phyloP scores from a whole-genome alignment of 2,329 filamentous ascomycete species.

The Botrytis fragariae region DNA sequence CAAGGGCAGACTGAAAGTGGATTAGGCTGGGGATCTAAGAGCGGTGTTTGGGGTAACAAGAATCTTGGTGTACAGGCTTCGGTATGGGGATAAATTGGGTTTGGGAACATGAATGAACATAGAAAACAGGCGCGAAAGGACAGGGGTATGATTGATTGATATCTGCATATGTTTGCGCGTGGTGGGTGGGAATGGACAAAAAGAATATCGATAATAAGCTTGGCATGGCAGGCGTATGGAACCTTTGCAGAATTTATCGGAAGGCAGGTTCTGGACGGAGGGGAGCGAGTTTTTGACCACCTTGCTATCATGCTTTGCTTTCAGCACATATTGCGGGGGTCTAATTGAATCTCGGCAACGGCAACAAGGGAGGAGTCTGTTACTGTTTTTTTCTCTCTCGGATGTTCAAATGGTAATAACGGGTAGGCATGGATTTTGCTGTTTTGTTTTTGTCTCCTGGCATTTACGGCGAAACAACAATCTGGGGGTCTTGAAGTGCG shows the following conservation, averaged over 20 bases:
- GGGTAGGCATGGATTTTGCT: background rate
- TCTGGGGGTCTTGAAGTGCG: background rate
- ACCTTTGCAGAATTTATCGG: slow-evolving; percentile 17
- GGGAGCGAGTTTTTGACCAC: slow-evolving; percentile 15
- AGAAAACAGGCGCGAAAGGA: slow-evolving; percentile 18
- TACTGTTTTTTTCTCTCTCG: slow-evolving; percentile 2
- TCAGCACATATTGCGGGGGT: slow-evolving; percentile 15
- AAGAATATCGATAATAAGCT: slow-evolving; percentile 20
- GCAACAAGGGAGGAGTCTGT: slow-evolving; percentile 9
- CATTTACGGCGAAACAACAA: slow-evolving; percentile 14
- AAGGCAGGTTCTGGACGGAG: slow-evolving; percentile 19
- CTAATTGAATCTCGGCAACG: slow-evolving; percentile 4
- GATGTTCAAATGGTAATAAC: slow-evolving; percentile 16
- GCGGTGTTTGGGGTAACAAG: slow-evolving; percentile 78
- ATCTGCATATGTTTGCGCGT: slow-evolving; percentile 19
- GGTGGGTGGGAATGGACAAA: slow-evolving; percentile 16
- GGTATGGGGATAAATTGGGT: slow-evolving; percentile 75
- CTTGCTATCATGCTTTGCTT: slow-evolving; percentile 11
- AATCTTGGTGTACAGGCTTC: slow-evolving; percentile 86
- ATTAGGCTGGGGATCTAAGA: slow-evolving; percentile 71
- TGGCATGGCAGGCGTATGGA: slow-evolving; percentile 24
- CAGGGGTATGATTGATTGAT: slow-evolving; percentile 16
- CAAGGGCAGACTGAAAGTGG: slow-evolving; percentile 39
- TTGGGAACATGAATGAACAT: slow-evolving; percentile 2
- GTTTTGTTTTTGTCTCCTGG: slow-evolving; percentile 11